Evolutionary conservation across 2,329 filamentous ascomycete species (phyloP).

Genomic region (Fusarium nanum): DNA sequence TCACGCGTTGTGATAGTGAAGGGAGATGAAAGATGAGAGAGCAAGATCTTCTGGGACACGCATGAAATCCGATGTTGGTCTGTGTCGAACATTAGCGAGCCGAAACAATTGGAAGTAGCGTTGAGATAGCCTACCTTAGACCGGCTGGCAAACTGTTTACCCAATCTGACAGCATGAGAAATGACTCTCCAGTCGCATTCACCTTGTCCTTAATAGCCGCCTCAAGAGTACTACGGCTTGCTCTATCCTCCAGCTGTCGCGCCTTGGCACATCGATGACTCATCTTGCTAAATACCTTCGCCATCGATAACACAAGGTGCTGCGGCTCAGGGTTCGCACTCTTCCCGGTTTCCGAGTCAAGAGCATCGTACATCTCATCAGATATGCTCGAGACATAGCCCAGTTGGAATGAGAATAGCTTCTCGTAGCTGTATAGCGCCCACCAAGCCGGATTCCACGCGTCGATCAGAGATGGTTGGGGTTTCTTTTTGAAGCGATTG

Average conservation of each 20-base stretch:
- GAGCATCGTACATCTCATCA: not conserved
- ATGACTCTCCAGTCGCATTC: not conserved
- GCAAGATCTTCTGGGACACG: not conserved
- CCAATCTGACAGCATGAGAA: conserved; percentile 1
- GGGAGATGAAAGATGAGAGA: not conserved
- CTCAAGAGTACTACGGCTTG: not conserved
- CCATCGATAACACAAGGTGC: not conserved
- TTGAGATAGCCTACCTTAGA: fast-evolving
- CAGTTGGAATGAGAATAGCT: not conserved
- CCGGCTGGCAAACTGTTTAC: not conserved
- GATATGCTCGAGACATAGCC: not conserved
- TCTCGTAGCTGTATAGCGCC: conserved; percentile 14
- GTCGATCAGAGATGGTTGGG: fast-evolving
- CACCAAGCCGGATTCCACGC: conserved; percentile 9
- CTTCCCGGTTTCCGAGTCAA: not conserved
- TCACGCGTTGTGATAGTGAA: conserved; percentile 11
- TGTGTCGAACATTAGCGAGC: fast-evolving
- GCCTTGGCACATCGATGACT: conserved; percentile 4
- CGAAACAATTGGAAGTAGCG: fast-evolving
- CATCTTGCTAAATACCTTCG: not conserved
- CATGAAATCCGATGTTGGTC: not conserved
- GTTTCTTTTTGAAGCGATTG: fast-evolving
- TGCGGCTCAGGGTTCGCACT: fast-evolving
- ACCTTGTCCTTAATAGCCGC: conserved; percentile 8
- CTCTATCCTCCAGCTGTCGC: conserved; percentile 1